phyloP scores from a whole-genome alignment of 345 rosid genomes.

The Anacardium occidentale region DNA sequence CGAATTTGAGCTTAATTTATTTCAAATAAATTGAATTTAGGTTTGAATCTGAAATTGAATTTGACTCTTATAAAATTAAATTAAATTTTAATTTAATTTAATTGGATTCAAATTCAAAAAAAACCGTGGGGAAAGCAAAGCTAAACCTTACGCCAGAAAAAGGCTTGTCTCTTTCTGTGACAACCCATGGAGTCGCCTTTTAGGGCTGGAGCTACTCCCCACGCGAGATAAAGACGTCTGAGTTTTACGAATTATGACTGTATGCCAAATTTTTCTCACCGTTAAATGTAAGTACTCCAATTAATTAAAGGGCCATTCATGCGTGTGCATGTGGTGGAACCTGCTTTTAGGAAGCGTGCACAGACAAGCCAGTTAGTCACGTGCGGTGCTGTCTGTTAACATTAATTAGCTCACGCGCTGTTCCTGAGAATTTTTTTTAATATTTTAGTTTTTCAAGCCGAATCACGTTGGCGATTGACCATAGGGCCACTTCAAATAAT shows the following conservation, averaged over 20 bases:
- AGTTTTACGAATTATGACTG: neutral
- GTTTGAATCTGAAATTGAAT: too few relatives aligned
- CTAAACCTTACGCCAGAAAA: neutral
- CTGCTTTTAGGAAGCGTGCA: constrained; percentile 14
- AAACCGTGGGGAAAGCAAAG: neutral
- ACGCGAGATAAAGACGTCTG: constrained; percentile 17
- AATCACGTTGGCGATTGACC: constrained; percentile 14
- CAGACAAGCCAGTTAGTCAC: constrained; percentile 36
- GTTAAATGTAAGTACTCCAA: too few relatives aligned
- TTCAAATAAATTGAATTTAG: too few relatives aligned
- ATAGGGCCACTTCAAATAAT: neutral
- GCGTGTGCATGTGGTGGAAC: constrained; percentile 26
- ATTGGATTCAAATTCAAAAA: too few relatives aligned
- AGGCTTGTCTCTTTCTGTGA: neutral
- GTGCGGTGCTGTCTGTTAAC: constrained; percentile 35
- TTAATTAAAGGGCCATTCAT: neutral
- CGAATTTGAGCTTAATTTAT: too few relatives aligned
- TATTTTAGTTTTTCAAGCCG: neutral
- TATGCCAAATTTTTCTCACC: neutral
- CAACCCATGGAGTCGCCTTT: neutral
- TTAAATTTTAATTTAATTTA: too few relatives aligned
- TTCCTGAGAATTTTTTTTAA: too few relatives aligned
- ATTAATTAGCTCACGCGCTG: constrained; percentile 21
- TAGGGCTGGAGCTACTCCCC: constrained; percentile 5
- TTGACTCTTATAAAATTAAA: too few relatives aligned